Percentiles rank a stretch among this genome's conserved stretches.
phyloP scores from a whole-genome alignment of 176 grass and related monocot genomes.

The Bothriochloa decipiens region DNA sequence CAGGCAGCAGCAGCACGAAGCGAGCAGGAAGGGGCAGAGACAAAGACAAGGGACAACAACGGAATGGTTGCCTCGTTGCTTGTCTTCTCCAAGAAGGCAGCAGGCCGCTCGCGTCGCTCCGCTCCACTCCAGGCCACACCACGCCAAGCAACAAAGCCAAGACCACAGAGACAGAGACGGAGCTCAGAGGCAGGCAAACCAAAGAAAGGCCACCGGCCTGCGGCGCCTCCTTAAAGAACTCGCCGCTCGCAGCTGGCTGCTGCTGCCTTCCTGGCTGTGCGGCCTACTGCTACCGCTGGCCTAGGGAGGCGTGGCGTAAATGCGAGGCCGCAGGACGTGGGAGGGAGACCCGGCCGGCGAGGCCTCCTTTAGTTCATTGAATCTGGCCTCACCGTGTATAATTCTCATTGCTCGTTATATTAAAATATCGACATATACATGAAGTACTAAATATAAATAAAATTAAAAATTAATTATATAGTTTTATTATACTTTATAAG shows the following conservation, averaged over 20 bases:
- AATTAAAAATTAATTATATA: too few relatives aligned
- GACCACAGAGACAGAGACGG: background rate
- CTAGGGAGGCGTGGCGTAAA: constrained; percentile 43
- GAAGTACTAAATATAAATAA: too few relatives aligned
- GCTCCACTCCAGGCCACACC: background rate
- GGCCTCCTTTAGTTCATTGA: too few relatives aligned
- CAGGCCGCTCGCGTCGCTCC: background rate
- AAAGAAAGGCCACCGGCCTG: background rate
- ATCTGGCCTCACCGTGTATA: too few relatives aligned
- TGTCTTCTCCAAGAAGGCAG: constrained; percentile 33
- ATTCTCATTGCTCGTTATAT: too few relatives aligned
- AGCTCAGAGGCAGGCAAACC: background rate
- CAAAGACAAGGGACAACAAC: constrained; percentile 1
- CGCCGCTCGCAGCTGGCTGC: constrained; percentile 33
- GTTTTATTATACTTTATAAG: too few relatives aligned
- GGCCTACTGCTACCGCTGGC: constrained; percentile 9
- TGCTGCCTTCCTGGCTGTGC: background rate
- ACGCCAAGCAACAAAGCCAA: background rate
- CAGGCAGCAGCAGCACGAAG: background rate
- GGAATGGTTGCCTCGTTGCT: background rate
- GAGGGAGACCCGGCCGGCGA: background rate
- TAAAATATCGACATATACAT: too few relatives aligned
- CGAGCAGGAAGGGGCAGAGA: background rate
- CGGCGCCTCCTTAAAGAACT: constrained; percentile 41
- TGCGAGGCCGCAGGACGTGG: background rate